Base-by-base conservation (phyloP, 768 basidiomycete genomes). In the Dentipellis fragilis region DNA sequence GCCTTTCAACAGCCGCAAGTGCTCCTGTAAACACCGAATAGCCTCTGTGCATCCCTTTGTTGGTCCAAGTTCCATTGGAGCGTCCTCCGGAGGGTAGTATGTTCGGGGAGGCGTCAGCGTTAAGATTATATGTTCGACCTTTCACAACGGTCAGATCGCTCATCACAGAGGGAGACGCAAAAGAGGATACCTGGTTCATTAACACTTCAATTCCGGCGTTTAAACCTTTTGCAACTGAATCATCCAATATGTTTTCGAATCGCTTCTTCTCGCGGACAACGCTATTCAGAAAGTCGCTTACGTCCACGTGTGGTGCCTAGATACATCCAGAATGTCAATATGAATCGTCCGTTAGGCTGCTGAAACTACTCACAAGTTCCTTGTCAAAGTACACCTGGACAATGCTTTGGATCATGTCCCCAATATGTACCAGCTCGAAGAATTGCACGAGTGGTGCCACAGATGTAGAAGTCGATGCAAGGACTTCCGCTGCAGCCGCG, bases 381-480 rank as follows among this genome's bases (percentile, higher is more conserved):
- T 94, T 94, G 66, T 98, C 96, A 65, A 95, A 99, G 68, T 94
- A 99, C 1, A 97, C 96, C 62, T 99, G 93, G 6, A 96, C 83
- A 84, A 98, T 97, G 16, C 86, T 91, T 69, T 95, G 92, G 46
- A 98, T 97, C 14, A 91, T 99, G 66, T 99, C 95, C 1, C 93
- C 96, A 14, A 98, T 75, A 71, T 98, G 96, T 0, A 95, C 95
- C 21, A 98, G 75, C 73, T 98, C 95, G 61, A 99, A 97, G 72
- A 98, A 98, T 67, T 98, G 94, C 40, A 97, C 72, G 2, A 99
- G 71, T 0, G 96, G 96, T 1, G 94, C 93, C 2, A 98, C 94
- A 1, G 59, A 60, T 17, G 61, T 62, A 37, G 56, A 62, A 7
- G 48, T 37, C 7, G 51, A 34, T n/a, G 51, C 49, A 9, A 23